A percentile compares a stretch with the other conserved stretches of the same genome.
Evolutionary conservation across 2,329 filamentous ascomycete species (phyloP).

Genomic region (Graphilbum fragrans): DNA sequence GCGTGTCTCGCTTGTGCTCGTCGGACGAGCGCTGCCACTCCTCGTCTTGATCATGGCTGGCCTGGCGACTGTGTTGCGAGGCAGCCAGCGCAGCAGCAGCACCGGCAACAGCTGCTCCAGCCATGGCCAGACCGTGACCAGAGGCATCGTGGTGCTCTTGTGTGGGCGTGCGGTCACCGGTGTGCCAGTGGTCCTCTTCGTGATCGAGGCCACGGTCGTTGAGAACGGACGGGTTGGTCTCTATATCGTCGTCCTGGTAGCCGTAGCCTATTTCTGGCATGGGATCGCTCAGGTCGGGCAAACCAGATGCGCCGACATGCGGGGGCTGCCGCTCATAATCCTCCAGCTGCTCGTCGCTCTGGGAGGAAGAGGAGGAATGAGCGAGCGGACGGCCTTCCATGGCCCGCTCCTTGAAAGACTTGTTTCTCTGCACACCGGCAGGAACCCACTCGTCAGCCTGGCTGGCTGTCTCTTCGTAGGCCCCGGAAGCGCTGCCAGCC

Average conservation of each 20-base stretch:
- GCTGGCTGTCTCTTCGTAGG: constrained; percentile 13
- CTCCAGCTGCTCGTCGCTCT: constrained; percentile 46
- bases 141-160: constrained; percentile 20
- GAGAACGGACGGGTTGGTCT: constrained; percentile 76
- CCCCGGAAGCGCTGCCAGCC: constrained; percentile 14
- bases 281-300: constrained; percentile 57
- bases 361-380: constrained; percentile 35
- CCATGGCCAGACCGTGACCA: constrained; percentile 37
- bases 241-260: constrained; percentile 49
- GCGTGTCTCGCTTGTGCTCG: constrained; percentile 52
- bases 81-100: constrained; percentile 35
- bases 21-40: constrained; percentile 51
- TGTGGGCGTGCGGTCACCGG: constrained; percentile 19
- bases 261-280: constrained; percentile 67
- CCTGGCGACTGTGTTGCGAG: constrained; percentile 38
- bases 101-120: constrained; percentile 32
- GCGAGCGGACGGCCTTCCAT: constrained; percentile 40
- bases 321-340: constrained; percentile 28
- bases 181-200: constrained; percentile 16
- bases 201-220: constrained; percentile 35
- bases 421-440: constrained; percentile 45
- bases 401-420: constrained; percentile 55
- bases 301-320: constrained; percentile 54
- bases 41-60: constrained; percentile 48
- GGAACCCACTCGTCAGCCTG: constrained; percentile 22